Conservation (phyloP, 2,329 filamentous ascomycete genomes). For the Aschersonia sp. region DNA sequence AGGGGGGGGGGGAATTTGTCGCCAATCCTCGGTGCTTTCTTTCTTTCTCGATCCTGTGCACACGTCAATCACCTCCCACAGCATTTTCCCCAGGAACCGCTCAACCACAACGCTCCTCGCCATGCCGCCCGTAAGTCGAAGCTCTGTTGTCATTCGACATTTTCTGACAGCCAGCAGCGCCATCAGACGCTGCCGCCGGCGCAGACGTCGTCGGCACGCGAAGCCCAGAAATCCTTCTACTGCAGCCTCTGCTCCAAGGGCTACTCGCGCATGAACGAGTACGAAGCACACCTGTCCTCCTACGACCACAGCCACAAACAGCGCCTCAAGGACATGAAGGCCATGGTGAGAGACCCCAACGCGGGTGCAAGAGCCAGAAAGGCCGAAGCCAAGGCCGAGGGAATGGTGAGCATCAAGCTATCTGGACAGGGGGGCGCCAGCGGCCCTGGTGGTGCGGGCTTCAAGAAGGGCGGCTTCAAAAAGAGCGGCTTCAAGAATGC, state of each 20-base stretch:
- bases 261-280: conserved; percentile 90
- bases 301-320: conserved; percentile 96
- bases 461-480: conserved; percentile 61
- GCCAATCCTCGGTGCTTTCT: background rate
- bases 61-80: background rate
- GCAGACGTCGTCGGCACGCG: conserved; percentile 51
- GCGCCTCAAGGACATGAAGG: conserved; percentile 76
- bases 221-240: conserved; percentile 68
- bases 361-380: conserved; percentile 51
- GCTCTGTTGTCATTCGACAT: conserved; percentile 16
- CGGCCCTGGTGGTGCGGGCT: conserved; percentile 25
- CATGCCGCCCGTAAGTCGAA: conserved; percentile 39
- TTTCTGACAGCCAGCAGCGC: conserved; percentile 22
- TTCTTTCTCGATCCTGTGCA: background rate
- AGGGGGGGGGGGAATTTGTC: background rate
- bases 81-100: background rate
- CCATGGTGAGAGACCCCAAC: conserved; percentile 59
- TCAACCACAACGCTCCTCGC: conserved; percentile 6
- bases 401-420: conserved; percentile 53
- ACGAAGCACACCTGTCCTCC: conserved; percentile 82
- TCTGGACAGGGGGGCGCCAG: conserved; percentile 17
- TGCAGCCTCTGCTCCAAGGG: conserved; percentile 85
- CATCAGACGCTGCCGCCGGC: conserved; percentile 43
- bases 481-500: conserved; percentile 74
- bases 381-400: conserved; percentile 55